Evolutionary conservation across 1,139 yeast genomes (phyloP).

Genomic region (Hyphopichia fennica): DNA sequence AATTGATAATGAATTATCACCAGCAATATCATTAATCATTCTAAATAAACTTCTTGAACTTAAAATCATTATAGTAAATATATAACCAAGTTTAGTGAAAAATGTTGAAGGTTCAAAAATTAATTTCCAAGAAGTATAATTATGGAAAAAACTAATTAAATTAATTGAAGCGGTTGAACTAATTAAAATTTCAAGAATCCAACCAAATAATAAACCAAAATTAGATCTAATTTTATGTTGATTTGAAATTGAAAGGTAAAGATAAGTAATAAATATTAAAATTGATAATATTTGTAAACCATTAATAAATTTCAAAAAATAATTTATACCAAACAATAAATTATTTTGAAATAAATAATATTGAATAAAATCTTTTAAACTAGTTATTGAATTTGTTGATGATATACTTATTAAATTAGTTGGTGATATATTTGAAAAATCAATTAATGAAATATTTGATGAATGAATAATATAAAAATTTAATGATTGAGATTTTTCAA

Average conservation of each 20-base stretch:
- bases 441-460: background rate
- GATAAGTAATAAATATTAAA: slow-evolving; percentile 16
- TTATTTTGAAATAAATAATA: slow-evolving; percentile 21
- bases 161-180: slow-evolving; percentile 56
- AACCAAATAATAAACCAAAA: slow-evolving; percentile 61
- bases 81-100: slow-evolving; percentile 24
- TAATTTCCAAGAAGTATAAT: slow-evolving; percentile 25
- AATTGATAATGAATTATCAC: slow-evolving; percentile 13
- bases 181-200: slow-evolving; percentile 50
- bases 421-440: no score
- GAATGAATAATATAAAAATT: slow-evolving; percentile 32
- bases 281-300: slow-evolving; percentile 10
- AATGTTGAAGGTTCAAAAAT: slow-evolving; percentile 31
- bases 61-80: slow-evolving; percentile 27
- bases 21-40: slow-evolving; percentile 21
- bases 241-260: slow-evolving; percentile 51
- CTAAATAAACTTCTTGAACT: slow-evolving; percentile 33
- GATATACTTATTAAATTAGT: background rate
- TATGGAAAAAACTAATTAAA: slow-evolving; percentile 17
- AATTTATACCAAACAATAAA: slow-evolving; percentile 8
- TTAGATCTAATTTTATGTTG: slow-evolving; percentile 58
- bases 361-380: slow-evolving; percentile 20
- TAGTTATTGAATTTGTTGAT: slow-evolving; percentile 9
- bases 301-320: slow-evolving; percentile 9
- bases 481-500: slow-evolving; percentile 44